These are phyloP conservation scores for Arctium minus DNA, from an alignment of 129 eudicot species.

Conservation along the genomic window DNA sequence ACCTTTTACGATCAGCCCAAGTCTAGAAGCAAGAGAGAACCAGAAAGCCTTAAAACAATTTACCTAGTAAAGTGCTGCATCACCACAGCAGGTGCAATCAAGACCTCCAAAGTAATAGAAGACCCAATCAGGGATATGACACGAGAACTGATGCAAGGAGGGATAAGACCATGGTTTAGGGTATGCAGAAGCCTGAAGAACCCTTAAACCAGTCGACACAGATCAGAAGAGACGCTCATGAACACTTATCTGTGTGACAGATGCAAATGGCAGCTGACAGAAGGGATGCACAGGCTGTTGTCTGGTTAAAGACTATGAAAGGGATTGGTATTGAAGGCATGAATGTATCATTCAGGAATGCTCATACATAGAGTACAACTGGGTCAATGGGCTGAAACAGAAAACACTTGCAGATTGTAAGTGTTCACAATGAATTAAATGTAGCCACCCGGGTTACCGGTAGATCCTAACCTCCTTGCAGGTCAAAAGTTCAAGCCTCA, in stretches of 20 bases:
- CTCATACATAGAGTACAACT: neutral
- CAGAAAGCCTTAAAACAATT: neutral
- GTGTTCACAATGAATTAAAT: neutral
- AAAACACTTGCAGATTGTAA: neutral
- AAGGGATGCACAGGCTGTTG: neutral
- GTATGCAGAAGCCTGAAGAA: neutral
- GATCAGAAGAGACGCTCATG: neutral
- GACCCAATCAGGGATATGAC: neutral
- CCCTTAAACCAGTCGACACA: neutral
- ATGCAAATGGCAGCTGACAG: neutral
- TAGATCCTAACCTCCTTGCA: neutral
- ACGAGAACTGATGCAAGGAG: neutral
- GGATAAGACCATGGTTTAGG: neutral
- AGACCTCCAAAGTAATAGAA: neutral
- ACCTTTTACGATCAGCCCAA: neutral
- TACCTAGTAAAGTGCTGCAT: neutral
- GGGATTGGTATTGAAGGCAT: neutral
- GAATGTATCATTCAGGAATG: neutral
- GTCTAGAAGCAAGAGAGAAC: neutral
- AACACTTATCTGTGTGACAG: neutral
- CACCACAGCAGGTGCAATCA: neutral
- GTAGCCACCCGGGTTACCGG: neutral
- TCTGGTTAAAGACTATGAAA: neutral
- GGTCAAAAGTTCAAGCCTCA: neutral
- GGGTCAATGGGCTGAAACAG: neutral